A percentile compares a stretch with the other conserved stretches of the same genome.
phyloP scores from a whole-genome alignment of 1,139 yeast species.

The Yamadazyma jaroonii region DNA sequence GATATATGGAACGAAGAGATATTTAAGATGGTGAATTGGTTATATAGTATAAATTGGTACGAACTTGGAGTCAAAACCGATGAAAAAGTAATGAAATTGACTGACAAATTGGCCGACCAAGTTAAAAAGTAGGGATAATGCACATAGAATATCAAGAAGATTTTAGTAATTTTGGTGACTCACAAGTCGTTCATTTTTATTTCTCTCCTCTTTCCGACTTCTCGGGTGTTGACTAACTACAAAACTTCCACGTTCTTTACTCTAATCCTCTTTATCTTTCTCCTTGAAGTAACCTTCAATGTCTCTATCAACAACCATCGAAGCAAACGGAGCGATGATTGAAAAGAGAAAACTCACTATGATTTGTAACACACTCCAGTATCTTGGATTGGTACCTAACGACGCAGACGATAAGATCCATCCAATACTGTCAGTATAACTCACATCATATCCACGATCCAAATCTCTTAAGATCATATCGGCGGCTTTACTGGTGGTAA shows the following conservation, averaged over 20 bases:
- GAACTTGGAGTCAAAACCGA: slow-evolving; percentile 39
- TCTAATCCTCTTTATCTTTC: slow-evolving; percentile 10
- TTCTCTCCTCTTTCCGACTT: no score
- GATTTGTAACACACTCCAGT: slow-evolving; percentile 54
- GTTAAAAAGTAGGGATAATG: not conserved
- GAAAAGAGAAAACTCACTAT: slow-evolving; percentile 48
- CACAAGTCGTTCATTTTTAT: no score
- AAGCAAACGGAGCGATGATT: slow-evolving; percentile 64
- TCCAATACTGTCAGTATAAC: slow-evolving; percentile 83
- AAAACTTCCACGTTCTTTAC: no score
- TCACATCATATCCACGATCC: slow-evolving; percentile 64
- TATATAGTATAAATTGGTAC: slow-evolving; percentile 55
- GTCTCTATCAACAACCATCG: slow-evolving; percentile 52
- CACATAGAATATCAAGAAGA: no score
- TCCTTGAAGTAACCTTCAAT: slow-evolving; percentile 41
- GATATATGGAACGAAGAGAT: slow-evolving; percentile 85
- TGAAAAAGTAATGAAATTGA: slow-evolving; percentile 27
- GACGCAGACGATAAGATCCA: slow-evolving; percentile 72
- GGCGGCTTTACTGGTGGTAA: slow-evolving; percentile 67
- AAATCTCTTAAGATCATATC: slow-evolving; percentile 55
- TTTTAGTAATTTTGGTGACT: no score
- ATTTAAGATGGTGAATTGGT: slow-evolving; percentile 62
- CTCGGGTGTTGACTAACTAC: no score
- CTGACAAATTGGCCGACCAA: slow-evolving; percentile 23
- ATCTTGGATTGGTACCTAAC: slow-evolving; percentile 70